A percentile compares a stretch with the other conserved stretches of the same genome.
Evolutionary conservation across 345 rosid genomes (phyloP).

Genomic region (Eutrema yunnanense): DNA sequence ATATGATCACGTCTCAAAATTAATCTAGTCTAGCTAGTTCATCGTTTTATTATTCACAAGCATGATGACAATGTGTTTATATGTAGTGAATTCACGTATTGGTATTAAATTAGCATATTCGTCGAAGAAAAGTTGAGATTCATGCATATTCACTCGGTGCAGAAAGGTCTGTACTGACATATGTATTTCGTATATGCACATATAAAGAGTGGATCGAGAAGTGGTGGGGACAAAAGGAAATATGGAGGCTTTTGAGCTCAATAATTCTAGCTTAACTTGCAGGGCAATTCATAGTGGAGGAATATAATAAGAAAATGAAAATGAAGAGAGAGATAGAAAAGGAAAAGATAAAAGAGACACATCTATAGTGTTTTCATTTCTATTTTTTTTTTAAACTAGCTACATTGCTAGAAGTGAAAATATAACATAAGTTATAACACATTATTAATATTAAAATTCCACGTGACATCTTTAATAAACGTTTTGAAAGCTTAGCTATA

Average conservation of each 20-base stretch:
- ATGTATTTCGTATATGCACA: background rate
- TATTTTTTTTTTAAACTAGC: background rate
- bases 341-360: background rate
- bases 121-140: background rate
- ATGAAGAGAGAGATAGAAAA: background rate
- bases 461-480: background rate
- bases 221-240: constrained; percentile 31
- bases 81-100: background rate
- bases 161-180: too few species aligned
- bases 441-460: background rate
- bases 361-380: background rate
- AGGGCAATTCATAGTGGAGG: constrained; percentile 24
- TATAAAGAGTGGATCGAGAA: constrained; percentile 12
- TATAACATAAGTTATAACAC: background rate
- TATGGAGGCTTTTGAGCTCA: constrained; percentile 24
- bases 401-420: background rate
- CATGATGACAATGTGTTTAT: background rate
- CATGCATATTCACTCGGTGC: constrained; percentile 9
- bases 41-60: background rate
- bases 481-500: background rate
- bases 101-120: background rate
- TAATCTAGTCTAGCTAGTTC: too few species aligned
- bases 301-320: constrained; percentile 1
- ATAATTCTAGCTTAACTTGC: constrained; percentile 26
- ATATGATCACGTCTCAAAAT: background rate